Base-by-base conservation (phyloP, 108 stramenopile genomes). In the Discostella pseudostelligera region DNA sequence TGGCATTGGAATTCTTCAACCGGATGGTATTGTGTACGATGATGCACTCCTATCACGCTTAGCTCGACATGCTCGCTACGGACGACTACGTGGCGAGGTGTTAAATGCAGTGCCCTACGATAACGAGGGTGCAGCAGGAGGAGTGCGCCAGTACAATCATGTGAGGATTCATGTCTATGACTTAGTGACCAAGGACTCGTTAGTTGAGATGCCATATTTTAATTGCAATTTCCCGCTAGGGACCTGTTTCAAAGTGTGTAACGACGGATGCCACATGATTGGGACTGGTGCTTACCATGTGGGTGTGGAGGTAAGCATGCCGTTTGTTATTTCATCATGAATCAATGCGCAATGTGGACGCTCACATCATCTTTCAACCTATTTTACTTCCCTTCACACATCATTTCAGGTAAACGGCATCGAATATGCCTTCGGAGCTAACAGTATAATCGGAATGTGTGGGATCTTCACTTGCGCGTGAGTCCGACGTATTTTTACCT, bases 281-380 rank as follows among this genome's bases (percentile, higher is more conserved):
- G 90, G 90, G 32, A 92, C 90, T 9, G 90, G 90, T 32, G 87
- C 83, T 17, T 92, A 92, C 53, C 90, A 92, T 67, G 87, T 85
- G 46, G 90, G 90, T 12, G 67, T 92, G 26, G 90, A 92, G 72
- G 82, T 87, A 51, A 61, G 76, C 37, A 8, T 28, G n/a, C n/a
- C n/a, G n/a, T 6, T 43, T 37, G 42, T n/a, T 24, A n/a, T 54
- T 32, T 12, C 11, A 2, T 17, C 17, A 7, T 25, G 26, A 25
- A 16, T 3, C 14, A 16, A 29, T 54, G 13, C 5, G 2, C 13
- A 26, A 10, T 39, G 20, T 58, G 17, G 39, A 39, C 2, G n/a
- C 42, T 43, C 14, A 43, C 42, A 43, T 43, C 42, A 43, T 43
- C 2, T 43, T 8, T 16, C 12, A n/a, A 43, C 10, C 42, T 4